Percentiles rank a stretch among this genome's conserved stretches.
Evolutionary conservation across 441 rosid genomes (phyloP).

Genomic region (Corymbia citriodora): DNA sequence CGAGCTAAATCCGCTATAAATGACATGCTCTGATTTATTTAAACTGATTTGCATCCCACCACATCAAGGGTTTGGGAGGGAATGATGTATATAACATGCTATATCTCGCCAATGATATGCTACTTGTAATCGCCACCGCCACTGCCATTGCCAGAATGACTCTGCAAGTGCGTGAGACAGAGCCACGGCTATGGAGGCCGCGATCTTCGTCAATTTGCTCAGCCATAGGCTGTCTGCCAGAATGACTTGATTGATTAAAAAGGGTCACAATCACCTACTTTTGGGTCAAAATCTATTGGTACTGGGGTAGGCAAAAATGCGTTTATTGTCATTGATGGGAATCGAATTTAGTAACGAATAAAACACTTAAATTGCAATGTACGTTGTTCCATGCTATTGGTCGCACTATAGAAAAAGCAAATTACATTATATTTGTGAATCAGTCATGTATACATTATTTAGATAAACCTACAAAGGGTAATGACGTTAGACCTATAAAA

Average conservation of each 20-base stretch:
- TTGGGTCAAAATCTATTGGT: no score
- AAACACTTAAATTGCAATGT: neutral
- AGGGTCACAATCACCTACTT: no score
- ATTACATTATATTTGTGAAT: neutral
- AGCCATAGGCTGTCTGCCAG: no score
- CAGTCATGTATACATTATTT: neutral
- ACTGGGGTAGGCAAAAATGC: neutral
- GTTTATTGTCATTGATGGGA: neutral
- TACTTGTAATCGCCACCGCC: no score
- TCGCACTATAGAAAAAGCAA: neutral
- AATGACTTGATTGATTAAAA: no score
- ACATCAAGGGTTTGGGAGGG: neutral
- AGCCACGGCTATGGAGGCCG: no score
- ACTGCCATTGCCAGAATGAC: no score
- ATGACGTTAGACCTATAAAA: neutral
- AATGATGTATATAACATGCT: neutral
- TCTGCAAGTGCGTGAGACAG: no score
- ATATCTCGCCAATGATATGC: no score
- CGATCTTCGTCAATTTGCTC: no score
- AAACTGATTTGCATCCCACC: neutral
- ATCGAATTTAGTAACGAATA: neutral
- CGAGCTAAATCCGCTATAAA: neutral
- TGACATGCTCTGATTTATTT: neutral
- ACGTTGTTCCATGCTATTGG: neutral
- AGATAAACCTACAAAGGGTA: neutral